phyloP scores from a whole-genome alignment of 495 filamentous ascomycete species.

The Arthonia radiata region DNA sequence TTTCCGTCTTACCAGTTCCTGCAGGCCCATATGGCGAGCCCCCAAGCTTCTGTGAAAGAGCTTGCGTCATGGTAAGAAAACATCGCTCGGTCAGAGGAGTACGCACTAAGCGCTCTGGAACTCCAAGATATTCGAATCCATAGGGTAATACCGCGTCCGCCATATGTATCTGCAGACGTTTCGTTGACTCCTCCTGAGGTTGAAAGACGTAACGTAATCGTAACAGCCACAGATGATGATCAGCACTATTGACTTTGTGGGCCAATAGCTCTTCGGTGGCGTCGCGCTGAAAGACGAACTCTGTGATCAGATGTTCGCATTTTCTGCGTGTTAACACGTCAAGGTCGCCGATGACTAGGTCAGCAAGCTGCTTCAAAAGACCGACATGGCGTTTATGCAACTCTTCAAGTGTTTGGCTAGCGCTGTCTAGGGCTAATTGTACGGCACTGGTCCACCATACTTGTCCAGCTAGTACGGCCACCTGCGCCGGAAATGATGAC shows the following conservation, averaged over 20 bases:
- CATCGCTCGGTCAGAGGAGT: constrained; percentile 93
- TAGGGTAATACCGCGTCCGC: constrained; percentile 89
- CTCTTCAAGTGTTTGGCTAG: constrained; percentile 35
- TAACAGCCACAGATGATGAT: constrained; percentile 80
- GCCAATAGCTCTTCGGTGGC: constrained; percentile 60
- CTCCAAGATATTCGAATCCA: constrained; percentile 92
- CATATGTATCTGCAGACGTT: constrained; percentile 80
- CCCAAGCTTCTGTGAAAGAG: constrained; percentile 78
- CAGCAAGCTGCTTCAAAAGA: constrained; percentile 58
- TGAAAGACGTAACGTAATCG: constrained; percentile 92
- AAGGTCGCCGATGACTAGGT: constrained; percentile 73
- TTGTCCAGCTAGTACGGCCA: constrained; percentile 89
- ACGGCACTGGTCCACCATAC: constrained; percentile 77
- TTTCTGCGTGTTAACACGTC: constrained; percentile 75
- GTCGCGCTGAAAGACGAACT: constrained; percentile 93
- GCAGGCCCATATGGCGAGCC: constrained; percentile 94
- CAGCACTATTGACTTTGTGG: constrained; percentile 46
- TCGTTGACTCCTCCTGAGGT: constrained; percentile 52
- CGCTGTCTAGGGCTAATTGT: constrained; percentile 43
- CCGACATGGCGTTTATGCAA: constrained; percentile 55
- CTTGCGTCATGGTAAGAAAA: constrained; percentile 92
- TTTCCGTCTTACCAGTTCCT: constrained; percentile 98
- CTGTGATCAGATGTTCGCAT: constrained; percentile 95
- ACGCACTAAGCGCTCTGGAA: constrained; percentile 81
- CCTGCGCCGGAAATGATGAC: constrained; percentile 62